Percentiles rank a stretch among this genome's conserved stretches.
These are phyloP conservation scores for Rutstroemia sp. DNA, from an alignment of 2,329 filamentous ascomycete species.

Conservation along the genomic window DNA sequence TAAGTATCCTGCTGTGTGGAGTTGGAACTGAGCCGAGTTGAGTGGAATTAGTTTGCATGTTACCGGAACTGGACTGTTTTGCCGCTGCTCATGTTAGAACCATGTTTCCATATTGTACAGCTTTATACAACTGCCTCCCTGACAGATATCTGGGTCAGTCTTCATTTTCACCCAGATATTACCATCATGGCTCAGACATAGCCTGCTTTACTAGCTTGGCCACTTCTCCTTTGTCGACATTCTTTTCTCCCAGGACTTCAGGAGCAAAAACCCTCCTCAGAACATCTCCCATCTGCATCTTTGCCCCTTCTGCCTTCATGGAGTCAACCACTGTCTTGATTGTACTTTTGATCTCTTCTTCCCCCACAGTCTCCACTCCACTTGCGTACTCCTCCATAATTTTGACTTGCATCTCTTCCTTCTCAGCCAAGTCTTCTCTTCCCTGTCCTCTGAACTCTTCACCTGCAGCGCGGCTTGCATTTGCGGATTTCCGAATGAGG, in stretches of 20 bases:
- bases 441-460: conserved; percentile 57
- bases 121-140: not conserved
- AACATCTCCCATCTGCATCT: conserved; percentile 49
- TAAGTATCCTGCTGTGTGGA: not conserved
- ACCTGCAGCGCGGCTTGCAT: conserved; percentile 49
- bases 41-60: not conserved
- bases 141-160: no score
- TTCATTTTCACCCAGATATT: not conserved
- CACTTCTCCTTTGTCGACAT: conserved; percentile 55
- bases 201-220: conserved; percentile 52
- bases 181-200: conserved; percentile 17
- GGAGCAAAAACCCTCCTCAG: conserved; percentile 53
- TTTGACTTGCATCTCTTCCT: conserved; percentile 58
- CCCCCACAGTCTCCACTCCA: conserved; percentile 47
- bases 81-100: no score
- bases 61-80: not conserved
- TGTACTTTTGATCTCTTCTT: conserved; percentile 49
- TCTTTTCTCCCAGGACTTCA: conserved; percentile 52
- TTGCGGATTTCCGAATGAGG: conserved; percentile 58
- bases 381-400: conserved; percentile 60
- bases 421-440: conserved; percentile 60
- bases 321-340: conserved; percentile 46
- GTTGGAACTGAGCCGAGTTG: not conserved
- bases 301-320: conserved; percentile 38
- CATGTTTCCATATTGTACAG: no score